Evolutionary conservation across 2,329 filamentous ascomycete genomes (phyloP).

Genomic region (Aspergillus tubingensis): DNA sequence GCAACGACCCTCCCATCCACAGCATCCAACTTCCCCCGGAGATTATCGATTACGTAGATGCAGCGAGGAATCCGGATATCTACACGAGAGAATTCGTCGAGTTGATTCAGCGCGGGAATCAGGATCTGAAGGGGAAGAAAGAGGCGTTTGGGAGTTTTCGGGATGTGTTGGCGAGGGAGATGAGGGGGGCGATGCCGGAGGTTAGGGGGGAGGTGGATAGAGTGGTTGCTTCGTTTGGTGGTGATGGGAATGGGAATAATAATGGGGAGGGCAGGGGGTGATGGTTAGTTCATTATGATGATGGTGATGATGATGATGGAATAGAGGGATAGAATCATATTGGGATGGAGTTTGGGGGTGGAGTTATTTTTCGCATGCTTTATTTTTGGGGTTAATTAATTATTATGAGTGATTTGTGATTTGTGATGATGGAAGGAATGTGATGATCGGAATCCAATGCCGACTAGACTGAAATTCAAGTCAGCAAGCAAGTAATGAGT

Average conservation of each 20-base stretch:
- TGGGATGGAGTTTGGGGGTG: background rate
- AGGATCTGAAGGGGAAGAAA: slow-evolving; percentile 62
- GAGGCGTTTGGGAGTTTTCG: slow-evolving; percentile 61
- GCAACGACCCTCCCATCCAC: slow-evolving; percentile 48
- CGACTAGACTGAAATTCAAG: background rate
- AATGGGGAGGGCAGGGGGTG: background rate
- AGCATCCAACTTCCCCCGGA: slow-evolving; percentile 60
- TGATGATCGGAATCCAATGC: background rate
- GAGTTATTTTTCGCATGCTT: slow-evolving; percentile 15
- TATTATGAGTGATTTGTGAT: background rate
- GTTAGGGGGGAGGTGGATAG: slow-evolving; percentile 30
- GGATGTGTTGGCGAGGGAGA: slow-evolving; percentile 60
- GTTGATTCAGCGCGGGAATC: slow-evolving; percentile 63
- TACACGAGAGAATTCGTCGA: slow-evolving; percentile 68
- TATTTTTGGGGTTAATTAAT: background rate
- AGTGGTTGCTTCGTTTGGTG: background rate
- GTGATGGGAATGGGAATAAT: background rate
- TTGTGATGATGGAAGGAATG: background rate
- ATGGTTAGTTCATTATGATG: background rate
- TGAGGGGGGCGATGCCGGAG: slow-evolving; percentile 58
- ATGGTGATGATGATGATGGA: too few relatives aligned
- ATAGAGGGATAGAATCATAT: background rate
- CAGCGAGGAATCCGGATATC: slow-evolving; percentile 65
- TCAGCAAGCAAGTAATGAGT: background rate
- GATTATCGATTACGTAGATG: slow-evolving; percentile 64